Evolutionary conservation across 306 rosid species (phyloP).

Genomic region (Hippophae rhamnoides): DNA sequence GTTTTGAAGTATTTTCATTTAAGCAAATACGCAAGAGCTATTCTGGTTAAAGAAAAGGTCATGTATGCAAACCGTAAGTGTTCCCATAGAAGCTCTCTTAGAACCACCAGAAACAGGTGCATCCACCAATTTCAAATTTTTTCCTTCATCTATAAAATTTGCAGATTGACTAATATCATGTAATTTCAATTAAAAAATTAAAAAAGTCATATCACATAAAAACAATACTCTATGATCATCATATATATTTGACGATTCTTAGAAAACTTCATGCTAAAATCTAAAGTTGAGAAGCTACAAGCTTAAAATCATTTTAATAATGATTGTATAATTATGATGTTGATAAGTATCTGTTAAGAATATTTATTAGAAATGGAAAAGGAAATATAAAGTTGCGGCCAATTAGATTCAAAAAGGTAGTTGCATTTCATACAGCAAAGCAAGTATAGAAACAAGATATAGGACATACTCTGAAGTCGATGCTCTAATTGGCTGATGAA

Average conservation of each 20-base stretch:
- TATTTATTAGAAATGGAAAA: too few species aligned
- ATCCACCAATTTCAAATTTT: conserved; percentile 81
- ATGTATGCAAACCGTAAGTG: conserved; percentile 65
- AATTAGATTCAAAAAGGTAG: not conserved
- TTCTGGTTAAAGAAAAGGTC: conserved; percentile 18
- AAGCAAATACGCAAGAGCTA: conserved; percentile 18
- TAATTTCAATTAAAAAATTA: conserved; percentile 4
- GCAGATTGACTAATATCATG: conserved; percentile 21
- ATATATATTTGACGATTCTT: too few species aligned
- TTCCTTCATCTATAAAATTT: conserved; percentile 58
- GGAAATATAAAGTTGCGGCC: not conserved
- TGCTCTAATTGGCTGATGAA: conserved; percentile 70
- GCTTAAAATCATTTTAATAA: too few species aligned
- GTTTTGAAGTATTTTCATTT: conserved; percentile 15
- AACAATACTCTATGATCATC: too few species aligned
- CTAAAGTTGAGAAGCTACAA: too few species aligned
- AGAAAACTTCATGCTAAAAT: too few species aligned
- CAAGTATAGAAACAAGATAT: not conserved
- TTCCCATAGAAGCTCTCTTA: conserved; percentile 64
- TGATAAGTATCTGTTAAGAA: too few species aligned
- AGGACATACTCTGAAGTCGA: conserved; percentile 61
- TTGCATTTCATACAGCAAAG: not conserved
- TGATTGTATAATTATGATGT: too few species aligned
- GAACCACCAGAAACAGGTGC: conserved; percentile 99
- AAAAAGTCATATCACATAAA: too few species aligned